phyloP scores from a whole-genome alignment of 108 stramenopile species.

The Cyclotella distinguenda region DNA sequence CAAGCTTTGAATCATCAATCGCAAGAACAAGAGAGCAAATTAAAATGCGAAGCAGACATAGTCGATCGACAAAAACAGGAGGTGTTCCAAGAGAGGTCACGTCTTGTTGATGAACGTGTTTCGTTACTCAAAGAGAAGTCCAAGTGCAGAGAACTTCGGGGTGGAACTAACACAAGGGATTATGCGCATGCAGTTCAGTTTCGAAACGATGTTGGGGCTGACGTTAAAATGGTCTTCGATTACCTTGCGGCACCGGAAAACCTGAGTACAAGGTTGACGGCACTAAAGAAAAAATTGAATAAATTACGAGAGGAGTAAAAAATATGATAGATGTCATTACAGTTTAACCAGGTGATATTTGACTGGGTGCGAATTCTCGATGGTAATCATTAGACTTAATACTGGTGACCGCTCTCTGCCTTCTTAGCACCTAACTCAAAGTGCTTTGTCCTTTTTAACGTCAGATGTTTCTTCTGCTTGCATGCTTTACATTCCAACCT shows the following conservation, averaged over 20 bases:
- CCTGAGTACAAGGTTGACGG: no score
- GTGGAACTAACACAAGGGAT: neutral
- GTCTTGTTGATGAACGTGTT: constrained; percentile 22
- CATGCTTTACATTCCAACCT: constrained; percentile 99
- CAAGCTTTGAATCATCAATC: constrained; percentile 8
- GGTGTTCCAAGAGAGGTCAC: constrained; percentile 9
- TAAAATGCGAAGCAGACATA: neutral
- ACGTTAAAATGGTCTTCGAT: no score
- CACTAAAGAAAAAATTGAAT: constrained; percentile 3
- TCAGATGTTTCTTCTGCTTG: constrained; percentile 99
- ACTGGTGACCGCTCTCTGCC: constrained; percentile 93
- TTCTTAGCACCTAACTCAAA: constrained; percentile 99
- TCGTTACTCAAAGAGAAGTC: constrained; percentile 34
- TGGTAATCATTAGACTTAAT: constrained; percentile 58
- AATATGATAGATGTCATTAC: no score
- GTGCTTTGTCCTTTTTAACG: constrained; percentile 98
- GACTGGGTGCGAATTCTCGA: no score
- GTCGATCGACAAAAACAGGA: constrained; percentile 8
- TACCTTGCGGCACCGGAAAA: no score
- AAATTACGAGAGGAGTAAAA: constrained; percentile 1
- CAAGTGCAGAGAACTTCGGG: constrained; percentile 1
- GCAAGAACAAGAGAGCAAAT: constrained; percentile 1
- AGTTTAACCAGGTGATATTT: no score
- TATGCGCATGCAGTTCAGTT: no score
- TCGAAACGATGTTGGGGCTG: no score